A percentile compares a stretch with the other conserved stretches of the same genome.
These are phyloP conservation scores for Xylaria sp. DNA, from an alignment of 2,329 filamentous ascomycete genomes.

Conservation along the genomic window DNA sequence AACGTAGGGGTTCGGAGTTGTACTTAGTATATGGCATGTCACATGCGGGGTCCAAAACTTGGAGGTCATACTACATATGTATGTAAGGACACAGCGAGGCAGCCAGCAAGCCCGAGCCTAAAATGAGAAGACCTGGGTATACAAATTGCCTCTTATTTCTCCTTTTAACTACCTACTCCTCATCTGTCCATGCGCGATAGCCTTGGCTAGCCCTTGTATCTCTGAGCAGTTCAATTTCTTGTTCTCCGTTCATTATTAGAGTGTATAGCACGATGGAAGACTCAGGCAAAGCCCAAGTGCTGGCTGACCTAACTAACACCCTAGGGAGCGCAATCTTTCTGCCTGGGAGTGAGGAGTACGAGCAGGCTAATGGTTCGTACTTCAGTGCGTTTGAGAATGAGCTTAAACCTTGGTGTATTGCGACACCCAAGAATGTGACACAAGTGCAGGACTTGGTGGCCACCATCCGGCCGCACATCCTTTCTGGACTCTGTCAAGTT, in stretches of 20 bases:
- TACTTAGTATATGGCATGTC: no score
- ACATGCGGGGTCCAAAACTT: no score
- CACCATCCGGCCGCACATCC: constrained; percentile 33
- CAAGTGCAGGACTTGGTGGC: constrained; percentile 34
- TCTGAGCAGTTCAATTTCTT: neutral
- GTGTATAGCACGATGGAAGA: constrained; percentile 3
- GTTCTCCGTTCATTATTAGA: neutral
- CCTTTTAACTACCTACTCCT: no score
- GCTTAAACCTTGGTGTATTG: constrained; percentile 39
- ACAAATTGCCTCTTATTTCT: no score
- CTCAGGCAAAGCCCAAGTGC: constrained; percentile 16
- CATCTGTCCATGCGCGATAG: no score
- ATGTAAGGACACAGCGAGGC: no score
- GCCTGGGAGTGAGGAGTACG: constrained; percentile 41
- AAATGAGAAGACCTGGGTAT: no score
- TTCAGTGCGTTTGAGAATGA: constrained; percentile 43
- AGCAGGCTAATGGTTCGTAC: constrained; percentile 39
- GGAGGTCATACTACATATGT: no score
- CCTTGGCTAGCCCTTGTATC: no score
- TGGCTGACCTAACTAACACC: constrained; percentile 1
- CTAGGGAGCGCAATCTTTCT: constrained; percentile 22
- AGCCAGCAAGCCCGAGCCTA: no score
- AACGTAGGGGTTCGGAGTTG: no score
- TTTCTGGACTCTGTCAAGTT: constrained; percentile 29
- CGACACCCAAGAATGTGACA: constrained; percentile 27